Conservation (phyloP, 495 filamentous ascomycete genomes). For the Talaromyces borbonicus region DNA sequence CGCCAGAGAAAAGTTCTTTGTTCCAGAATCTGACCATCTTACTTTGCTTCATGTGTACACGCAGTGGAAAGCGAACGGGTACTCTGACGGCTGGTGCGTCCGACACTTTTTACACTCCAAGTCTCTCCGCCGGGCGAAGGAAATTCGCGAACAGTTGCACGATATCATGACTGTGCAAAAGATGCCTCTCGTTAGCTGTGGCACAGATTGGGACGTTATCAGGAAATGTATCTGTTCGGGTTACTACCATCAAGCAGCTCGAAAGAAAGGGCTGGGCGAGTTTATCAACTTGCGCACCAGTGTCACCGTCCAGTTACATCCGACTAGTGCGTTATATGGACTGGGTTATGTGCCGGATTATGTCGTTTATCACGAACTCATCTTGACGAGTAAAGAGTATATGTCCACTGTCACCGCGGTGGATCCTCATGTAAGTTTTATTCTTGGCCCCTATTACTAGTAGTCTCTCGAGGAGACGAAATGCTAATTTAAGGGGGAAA, state of each 20-base stretch:
- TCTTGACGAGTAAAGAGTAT: slow-evolving; percentile 94
- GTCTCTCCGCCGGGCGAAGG: slow-evolving; percentile 78
- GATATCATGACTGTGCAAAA: slow-evolving; percentile 95
- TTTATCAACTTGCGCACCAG: slow-evolving; percentile 94
- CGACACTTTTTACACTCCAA: slow-evolving; percentile 92
- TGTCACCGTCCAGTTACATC: slow-evolving; percentile 88
- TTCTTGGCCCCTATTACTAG: neutral
- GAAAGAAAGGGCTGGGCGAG: slow-evolving; percentile 92
- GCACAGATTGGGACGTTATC: slow-evolving; percentile 93
- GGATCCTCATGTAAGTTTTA: slow-evolving; percentile 63
- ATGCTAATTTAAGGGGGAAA: slow-evolving; percentile 2
- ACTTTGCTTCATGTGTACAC: slow-evolving; percentile 94
- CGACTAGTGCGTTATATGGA: slow-evolving; percentile 86
- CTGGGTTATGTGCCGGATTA: slow-evolving; percentile 92
- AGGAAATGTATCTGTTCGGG: slow-evolving; percentile 95
- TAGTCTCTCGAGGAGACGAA: neutral
- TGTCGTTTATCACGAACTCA: slow-evolving; percentile 97
- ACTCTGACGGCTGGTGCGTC: slow-evolving; percentile 83
- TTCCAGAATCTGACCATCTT: slow-evolving; percentile 92
- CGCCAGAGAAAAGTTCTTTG: slow-evolving; percentile 97
- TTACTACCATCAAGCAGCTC: slow-evolving; percentile 97
- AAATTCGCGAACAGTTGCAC: slow-evolving; percentile 83
- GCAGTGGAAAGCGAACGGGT: slow-evolving; percentile 89
- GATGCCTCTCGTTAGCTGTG: slow-evolving; percentile 79
- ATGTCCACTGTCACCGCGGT: slow-evolving; percentile 97